Evolutionary conservation across 177 flowering plant species (phyloP), one percentile per base, ranked within the genome.

Genomic region (Telopea speciosissima): DNA sequence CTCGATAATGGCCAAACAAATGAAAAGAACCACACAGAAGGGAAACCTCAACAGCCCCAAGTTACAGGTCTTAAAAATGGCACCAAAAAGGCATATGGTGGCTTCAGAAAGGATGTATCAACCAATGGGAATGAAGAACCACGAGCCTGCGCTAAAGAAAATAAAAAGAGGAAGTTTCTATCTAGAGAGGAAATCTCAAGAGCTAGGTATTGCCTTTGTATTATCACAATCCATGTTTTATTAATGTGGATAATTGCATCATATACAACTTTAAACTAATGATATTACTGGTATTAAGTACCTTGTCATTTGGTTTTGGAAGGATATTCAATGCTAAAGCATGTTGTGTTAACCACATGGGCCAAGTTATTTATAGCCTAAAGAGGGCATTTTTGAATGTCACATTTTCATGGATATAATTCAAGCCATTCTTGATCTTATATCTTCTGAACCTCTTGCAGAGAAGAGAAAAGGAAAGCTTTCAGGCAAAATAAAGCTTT

Each of bases 131-230:
- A 74, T 17, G n/a, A 26, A 24, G 63, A 77, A 40, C 14, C 74
- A 21, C 68, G 9, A 22, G 24, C 76, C 8, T 2, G 33, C 2
- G 22, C 67, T 14, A 25, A 66, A 40, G 75, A 76, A 73, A 72
- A 80, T 65, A 42, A 68, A 65, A 80, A 80, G 54, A 74, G 73
- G 59, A 76, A 83, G 62, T 73, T 68, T 31, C 85, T 76, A 14
- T 66, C 85, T 12, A 75, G 70, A 62, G 85, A 81, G 67, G 87
- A 86, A 70, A 80, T 84, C 28, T 71, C 86, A 11, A 79, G 76
- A 76, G 73, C 77, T 28, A 84, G 89, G 89, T 84, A 73, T 9
- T 7, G 25, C 63, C 14, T 61, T 61, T 44, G 49, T 1, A 7
- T 61, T 25, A 12, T 22, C 26, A 61, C 26, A 11, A 13, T 8